Percentiles rank a stretch among this genome's conserved stretches.
Conservation (phyloP, 768 basidiomycete genomes). For the Leccinum obscurum region DNA sequence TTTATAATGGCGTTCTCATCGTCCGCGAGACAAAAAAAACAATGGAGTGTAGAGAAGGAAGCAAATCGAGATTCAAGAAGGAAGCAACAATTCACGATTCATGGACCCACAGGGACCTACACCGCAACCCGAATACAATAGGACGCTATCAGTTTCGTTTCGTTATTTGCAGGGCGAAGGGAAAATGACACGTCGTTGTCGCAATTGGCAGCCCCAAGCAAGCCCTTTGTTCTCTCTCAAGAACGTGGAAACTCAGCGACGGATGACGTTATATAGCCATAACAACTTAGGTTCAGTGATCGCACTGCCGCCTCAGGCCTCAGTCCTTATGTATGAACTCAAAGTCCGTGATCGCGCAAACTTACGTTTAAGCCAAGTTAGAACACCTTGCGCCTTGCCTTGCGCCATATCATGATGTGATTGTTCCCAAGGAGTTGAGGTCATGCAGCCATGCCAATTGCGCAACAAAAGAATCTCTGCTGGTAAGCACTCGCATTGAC, state of each 20-base stretch:
- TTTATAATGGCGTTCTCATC: conserved; percentile 9
- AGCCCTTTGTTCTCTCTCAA: neutral
- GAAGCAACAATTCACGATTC: neutral
- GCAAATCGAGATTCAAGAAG: neutral
- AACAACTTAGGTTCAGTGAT: neutral
- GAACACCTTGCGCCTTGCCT: neutral
- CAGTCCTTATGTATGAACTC: neutral
- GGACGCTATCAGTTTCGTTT: conserved; percentile 1
- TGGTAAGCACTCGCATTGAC: neutral
- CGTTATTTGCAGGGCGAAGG: neutral
- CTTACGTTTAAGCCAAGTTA: neutral
- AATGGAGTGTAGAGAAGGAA: neutral
- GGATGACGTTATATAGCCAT: neutral
- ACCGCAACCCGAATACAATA: conserved; percentile 20
- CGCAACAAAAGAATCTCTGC: neutral
- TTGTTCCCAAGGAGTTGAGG: neutral
- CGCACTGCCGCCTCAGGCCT: no score
- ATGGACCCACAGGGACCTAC: conserved; percentile 28
- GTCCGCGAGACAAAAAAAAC: conserved; percentile 19
- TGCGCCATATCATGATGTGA: neutral
- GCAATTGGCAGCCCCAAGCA: conserved; percentile 2
- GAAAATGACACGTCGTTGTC: conserved; percentile 1
- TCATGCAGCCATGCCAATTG: neutral
- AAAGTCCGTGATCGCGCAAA: neutral
- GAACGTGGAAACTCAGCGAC: neutral